phyloP scores from a whole-genome alignment of 805 yeast genomes.

The Scheffersomyces stipitis region DNA sequence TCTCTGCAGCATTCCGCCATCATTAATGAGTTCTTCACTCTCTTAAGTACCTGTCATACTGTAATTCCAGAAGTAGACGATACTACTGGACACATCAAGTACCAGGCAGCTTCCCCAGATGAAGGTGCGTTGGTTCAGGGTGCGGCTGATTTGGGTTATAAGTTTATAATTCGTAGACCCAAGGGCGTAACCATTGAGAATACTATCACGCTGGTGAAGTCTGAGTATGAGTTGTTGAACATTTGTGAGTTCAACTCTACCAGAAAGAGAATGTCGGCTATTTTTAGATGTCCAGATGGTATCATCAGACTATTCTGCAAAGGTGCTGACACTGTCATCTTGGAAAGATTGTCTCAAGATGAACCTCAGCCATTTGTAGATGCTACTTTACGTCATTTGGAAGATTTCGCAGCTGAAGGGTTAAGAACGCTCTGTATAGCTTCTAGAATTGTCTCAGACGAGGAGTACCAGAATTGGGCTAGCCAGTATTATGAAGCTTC shows the following conservation, averaged over 20 bases:
- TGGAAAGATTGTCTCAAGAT: slow-evolving; percentile 71
- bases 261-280: slow-evolving; percentile 95
- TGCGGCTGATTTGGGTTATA: slow-evolving; percentile 85
- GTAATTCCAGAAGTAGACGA: slow-evolving; percentile 87
- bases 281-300: slow-evolving; percentile 93
- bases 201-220: slow-evolving; percentile 48
- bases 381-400: slow-evolving; percentile 81
- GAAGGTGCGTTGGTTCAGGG: slow-evolving; percentile 99
- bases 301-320: slow-evolving; percentile 83
- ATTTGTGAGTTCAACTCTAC: slow-evolving; percentile 97
- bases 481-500: slow-evolving; percentile 72
- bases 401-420: slow-evolving; percentile 96
- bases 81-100: slow-evolving; percentile 63
- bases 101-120: slow-evolving; percentile 99
- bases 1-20: slow-evolving; percentile 45
- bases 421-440: slow-evolving; percentile 93
- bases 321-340: slow-evolving; percentile 96
- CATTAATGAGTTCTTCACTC: slow-evolving; percentile 74
- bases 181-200: slow-evolving; percentile 67
- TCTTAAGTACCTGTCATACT: slow-evolving; percentile 92
- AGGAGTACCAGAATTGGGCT: slow-evolving; percentile 76
- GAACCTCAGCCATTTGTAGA: slow-evolving; percentile 74
- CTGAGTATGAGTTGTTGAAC: slow-evolving; percentile 74
- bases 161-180: slow-evolving; percentile 83
- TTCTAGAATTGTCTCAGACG: slow-evolving; percentile 71